Evolutionary conservation across 2,329 filamentous ascomycete genomes (phyloP).

Genomic region (Fusarium staphyleae): DNA sequence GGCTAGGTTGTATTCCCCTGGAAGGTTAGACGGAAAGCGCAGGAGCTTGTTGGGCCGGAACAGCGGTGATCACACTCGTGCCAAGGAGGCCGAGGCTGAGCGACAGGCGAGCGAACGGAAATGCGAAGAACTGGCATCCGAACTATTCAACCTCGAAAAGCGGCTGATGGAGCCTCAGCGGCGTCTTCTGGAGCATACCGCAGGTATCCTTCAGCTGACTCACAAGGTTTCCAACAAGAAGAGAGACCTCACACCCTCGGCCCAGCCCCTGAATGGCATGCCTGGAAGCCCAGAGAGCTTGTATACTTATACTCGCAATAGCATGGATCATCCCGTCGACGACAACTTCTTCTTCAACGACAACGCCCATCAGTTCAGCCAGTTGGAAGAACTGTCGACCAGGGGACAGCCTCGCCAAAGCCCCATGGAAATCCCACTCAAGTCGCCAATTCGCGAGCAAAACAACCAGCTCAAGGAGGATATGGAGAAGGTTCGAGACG

Average conservation of each 20-base stretch:
- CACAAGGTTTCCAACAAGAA: conserved; percentile 80
- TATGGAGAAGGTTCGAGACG: conserved; percentile 54
- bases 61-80: conserved; percentile 56
- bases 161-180: conserved; percentile 76
- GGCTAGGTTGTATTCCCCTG: conserved; percentile 77
- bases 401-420: conserved; percentile 48
- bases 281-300: conserved; percentile 81
- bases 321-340: conserved; percentile 61
- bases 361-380: conserved; percentile 71
- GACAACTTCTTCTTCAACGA: conserved; percentile 78
- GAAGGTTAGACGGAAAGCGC: conserved; percentile 55
- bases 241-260: conserved; percentile 52
- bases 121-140: conserved; percentile 83
- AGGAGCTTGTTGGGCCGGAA: conserved; percentile 60
- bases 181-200: conserved; percentile 85
- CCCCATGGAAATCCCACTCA: conserved; percentile 64
- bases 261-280: conserved; percentile 61
- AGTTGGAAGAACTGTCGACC: conserved; percentile 57
- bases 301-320: conserved; percentile 70
- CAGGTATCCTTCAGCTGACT: conserved; percentile 88
- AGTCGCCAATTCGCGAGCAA: conserved; percentile 63
- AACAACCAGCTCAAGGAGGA: conserved; percentile 59
- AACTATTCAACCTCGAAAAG: conserved; percentile 82
- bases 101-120: conserved; percentile 76
- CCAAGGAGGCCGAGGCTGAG: conserved; percentile 74